These are phyloP conservation scores for Colletotrichum sansevieriae DNA, from an alignment of 2,329 filamentous ascomycete genomes.

Conservation along the genomic window DNA sequence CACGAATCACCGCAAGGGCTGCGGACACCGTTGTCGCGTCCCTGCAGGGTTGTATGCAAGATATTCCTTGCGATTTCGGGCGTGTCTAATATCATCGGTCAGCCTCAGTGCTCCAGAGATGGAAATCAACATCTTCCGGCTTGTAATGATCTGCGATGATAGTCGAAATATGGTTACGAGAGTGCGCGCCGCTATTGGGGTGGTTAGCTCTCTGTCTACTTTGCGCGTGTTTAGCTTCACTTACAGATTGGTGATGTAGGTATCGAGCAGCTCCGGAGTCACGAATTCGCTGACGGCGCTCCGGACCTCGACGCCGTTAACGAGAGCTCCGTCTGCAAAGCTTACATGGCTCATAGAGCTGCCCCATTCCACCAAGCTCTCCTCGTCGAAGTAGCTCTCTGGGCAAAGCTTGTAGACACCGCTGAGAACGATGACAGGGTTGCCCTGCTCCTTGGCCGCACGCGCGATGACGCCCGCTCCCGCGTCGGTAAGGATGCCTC, in stretches of 20 bases:
- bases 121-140: conserved; percentile 76
- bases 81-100: conserved; percentile 45
- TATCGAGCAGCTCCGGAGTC: conserved; percentile 79
- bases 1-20: conserved; percentile 30
- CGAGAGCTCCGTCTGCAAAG: conserved; percentile 83
- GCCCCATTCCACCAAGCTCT: conserved; percentile 87
- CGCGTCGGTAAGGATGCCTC: conserved; percentile 84
- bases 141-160: conserved; percentile 84
- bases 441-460: conserved; percentile 84
- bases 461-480: conserved; percentile 88
- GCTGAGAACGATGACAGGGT: conserved; percentile 88
- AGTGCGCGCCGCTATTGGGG: conserved; percentile 70
- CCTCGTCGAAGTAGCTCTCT: conserved; percentile 86
- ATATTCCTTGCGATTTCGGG: conserved; percentile 11
- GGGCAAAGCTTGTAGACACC: conserved; percentile 96
- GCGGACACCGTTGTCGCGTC: conserved; percentile 32
- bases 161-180: conserved; percentile 78
- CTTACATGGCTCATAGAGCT: conserved; percentile 81
- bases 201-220: conserved; percentile 15
- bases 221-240: conserved; percentile 45
- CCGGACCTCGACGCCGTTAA: conserved; percentile 81
- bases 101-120: conserved; percentile 56
- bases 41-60: conserved; percentile 36
- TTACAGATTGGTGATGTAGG: conserved; percentile 84
- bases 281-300: conserved; percentile 88